A percentile compares a stretch with the other conserved stretches of the same genome.
These are phyloP conservation scores for Pleurotus eryngii DNA, from an alignment of 768 basidiomycete species.

Conservation along the genomic window DNA sequence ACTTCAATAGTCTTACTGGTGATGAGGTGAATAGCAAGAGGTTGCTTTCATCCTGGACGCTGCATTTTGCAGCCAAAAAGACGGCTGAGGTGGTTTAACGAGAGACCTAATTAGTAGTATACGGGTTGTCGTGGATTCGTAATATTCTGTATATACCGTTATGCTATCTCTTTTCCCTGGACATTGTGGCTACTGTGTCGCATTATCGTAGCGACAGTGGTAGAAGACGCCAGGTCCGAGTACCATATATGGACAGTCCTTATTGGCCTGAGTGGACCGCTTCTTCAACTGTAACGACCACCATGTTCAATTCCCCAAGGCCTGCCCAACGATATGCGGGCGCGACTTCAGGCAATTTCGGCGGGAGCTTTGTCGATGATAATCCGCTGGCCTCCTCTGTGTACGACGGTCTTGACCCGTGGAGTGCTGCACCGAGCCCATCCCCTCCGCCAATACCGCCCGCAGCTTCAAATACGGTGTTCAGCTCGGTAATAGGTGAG, in stretches of 20 bases:
- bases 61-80: slow-evolving; percentile 85
- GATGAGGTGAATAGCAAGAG: slow-evolving; percentile 82
- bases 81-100: slow-evolving; percentile 34
- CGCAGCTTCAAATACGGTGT: slow-evolving; percentile 42
- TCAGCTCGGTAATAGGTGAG: slow-evolving; percentile 70
- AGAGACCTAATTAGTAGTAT: not conserved
- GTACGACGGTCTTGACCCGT: slow-evolving; percentile 79
- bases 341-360: slow-evolving; percentile 55
- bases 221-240: not conserved
- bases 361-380: slow-evolving; percentile 72
- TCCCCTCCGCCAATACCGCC: slow-evolving; percentile 59
- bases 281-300: slow-evolving; percentile 9
- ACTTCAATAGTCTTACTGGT: slow-evolving; percentile 64
- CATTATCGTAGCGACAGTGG: too few relatives aligned
- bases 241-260: slow-evolving; percentile 1
- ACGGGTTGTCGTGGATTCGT: not conserved
- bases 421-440: slow-evolving; percentile 74
- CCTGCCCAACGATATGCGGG: slow-evolving; percentile 65
- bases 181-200: not conserved
- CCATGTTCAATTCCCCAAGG: slow-evolving; percentile 85
- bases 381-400: slow-evolving; percentile 71
- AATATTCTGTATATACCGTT: slow-evolving; percentile 6
- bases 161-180: slow-evolving; percentile 4
- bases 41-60: slow-evolving; percentile 85
- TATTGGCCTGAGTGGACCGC: not conserved